phyloP scores from a whole-genome alignment of 202 grass and related monocot genomes.

The Carex arenaria region DNA sequence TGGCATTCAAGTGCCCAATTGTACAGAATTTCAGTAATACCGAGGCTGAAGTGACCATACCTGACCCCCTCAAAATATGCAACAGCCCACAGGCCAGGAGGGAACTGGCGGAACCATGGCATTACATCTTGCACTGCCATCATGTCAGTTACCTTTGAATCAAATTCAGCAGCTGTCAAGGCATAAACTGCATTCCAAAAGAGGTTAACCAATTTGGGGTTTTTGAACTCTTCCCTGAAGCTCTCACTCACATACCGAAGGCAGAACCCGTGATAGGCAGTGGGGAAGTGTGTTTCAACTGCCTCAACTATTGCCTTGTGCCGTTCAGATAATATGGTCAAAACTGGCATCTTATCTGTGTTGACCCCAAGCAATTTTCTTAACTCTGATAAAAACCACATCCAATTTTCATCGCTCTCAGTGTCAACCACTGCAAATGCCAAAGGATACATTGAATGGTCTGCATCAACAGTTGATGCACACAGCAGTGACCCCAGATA shows the following conservation, averaged over 20 bases:
- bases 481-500: conserved; percentile 92
- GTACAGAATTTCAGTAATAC: conserved; percentile 76
- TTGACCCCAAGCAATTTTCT: conserved; percentile 90
- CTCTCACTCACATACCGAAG: conserved; percentile 81
- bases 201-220: conserved; percentile 90
- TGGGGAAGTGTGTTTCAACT: conserved; percentile 73
- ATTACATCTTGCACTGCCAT: conserved; percentile 92
- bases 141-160: conserved; percentile 84
- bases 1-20: conserved; percentile 89
- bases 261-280: conserved; percentile 87
- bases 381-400: conserved; percentile 96
- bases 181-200: conserved; percentile 94
- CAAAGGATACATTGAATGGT: conserved; percentile 74
- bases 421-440: conserved; percentile 79
- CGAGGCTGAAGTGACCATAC: conserved; percentile 88
- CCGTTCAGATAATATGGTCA: conserved; percentile 88
- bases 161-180: conserved; percentile 74
- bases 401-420: conserved; percentile 92
- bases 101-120: conserved; percentile 77
- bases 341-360: conserved; percentile 90
- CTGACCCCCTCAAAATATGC: conserved; percentile 80
- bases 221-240: conserved; percentile 97
- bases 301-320: conserved; percentile 60
- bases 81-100: conserved; percentile 83
- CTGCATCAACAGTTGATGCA: conserved; percentile 89